phyloP scores from a whole-genome alignment of 208 protist genomes.

The Trypanosoma platydactyli region DNA sequence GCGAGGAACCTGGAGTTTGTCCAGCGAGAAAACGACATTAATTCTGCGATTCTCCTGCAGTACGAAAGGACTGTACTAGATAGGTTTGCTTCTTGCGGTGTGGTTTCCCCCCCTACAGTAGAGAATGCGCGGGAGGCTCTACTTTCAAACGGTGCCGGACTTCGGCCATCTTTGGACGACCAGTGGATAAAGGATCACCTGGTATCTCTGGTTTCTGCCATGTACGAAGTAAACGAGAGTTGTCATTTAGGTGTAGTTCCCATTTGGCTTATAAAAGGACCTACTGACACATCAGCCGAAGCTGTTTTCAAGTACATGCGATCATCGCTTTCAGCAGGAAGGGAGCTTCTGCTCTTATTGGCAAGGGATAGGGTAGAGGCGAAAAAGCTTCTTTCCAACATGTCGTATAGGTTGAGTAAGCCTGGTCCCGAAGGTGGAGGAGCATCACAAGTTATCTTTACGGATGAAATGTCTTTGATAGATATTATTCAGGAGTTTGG shows the following conservation, averaged over 20 bases:
- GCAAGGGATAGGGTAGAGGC: constrained; percentile 7
- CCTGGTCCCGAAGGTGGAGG: not conserved
- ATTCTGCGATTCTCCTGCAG: constrained; percentile 46
- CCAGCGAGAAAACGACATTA: constrained; percentile 43
- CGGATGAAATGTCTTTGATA: constrained; percentile 14
- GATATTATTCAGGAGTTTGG: constrained; percentile 15
- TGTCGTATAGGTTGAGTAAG: constrained; percentile 8
- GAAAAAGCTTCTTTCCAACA: constrained; percentile 8
- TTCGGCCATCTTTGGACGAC: not conserved
- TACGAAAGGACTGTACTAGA: constrained; percentile 43
- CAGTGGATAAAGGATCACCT: constrained; percentile 24
- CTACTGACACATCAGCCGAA: constrained; percentile 13
- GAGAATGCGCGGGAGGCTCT: constrained; percentile 18
- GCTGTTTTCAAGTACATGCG: constrained; percentile 26
- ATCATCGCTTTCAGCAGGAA: constrained; percentile 8
- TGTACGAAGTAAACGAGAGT: constrained; percentile 20
- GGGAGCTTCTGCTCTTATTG: constrained; percentile 16
- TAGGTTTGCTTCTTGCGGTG: constrained; percentile 47
- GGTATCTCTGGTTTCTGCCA: constrained; percentile 12
- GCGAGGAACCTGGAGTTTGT: constrained; percentile 54
- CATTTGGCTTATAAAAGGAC: constrained; percentile 4
- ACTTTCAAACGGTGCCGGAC: constrained; percentile 1
- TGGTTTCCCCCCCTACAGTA: constrained; percentile 33
- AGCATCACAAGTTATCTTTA: not conserved
- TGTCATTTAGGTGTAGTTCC: constrained; percentile 19